phyloP scores from a whole-genome alignment of 2,329 filamentous ascomycete species.

The Penicillium sp. region DNA sequence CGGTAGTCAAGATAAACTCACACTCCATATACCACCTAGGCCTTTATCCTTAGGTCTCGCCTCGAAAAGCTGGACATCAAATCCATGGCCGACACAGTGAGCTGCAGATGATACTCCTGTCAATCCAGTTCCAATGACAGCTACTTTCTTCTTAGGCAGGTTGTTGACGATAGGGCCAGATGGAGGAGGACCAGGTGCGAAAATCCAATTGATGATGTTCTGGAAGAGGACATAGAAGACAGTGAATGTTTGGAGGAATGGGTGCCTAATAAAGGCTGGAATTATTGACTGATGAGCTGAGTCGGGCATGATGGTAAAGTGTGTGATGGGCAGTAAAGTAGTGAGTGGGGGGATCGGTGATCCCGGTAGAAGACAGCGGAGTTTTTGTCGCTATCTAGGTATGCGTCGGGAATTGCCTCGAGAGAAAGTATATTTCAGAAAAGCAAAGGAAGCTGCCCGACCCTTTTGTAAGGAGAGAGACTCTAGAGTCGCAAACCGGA shows the following conservation, averaged over 20 bases:
- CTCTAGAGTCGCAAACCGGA: neutral
- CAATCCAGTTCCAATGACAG: conserved; percentile 72
- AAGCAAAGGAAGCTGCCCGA: neutral
- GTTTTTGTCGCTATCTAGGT: neutral
- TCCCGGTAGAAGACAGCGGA: neutral
- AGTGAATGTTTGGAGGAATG: conserved; percentile 37
- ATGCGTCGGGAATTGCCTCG: neutral
- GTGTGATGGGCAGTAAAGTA: neutral
- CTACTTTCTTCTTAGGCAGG: conserved; percentile 62
- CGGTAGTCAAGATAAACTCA: conserved; percentile 45
- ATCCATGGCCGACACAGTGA: conserved; percentile 84
- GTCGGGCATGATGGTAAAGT: conserved; percentile 3
- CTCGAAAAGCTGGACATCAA: conserved; percentile 81
- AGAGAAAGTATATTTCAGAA: neutral
- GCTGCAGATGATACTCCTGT: conserved; percentile 79
- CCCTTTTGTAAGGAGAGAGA: neutral
- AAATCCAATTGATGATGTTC: conserved; percentile 48
- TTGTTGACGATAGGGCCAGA: conserved; percentile 58
- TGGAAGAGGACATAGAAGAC: conserved; percentile 39
- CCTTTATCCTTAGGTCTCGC: conserved; percentile 64
- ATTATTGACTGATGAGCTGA: conserved; percentile 23
- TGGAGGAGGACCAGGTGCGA: conserved; percentile 72
- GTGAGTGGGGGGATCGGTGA: neutral
- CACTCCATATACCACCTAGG: conserved; percentile 81
- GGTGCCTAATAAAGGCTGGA: conserved; percentile 31